Base-by-base conservation (phyloP, 352 stramenopile species). In the Phytophthora sp. region DNA sequence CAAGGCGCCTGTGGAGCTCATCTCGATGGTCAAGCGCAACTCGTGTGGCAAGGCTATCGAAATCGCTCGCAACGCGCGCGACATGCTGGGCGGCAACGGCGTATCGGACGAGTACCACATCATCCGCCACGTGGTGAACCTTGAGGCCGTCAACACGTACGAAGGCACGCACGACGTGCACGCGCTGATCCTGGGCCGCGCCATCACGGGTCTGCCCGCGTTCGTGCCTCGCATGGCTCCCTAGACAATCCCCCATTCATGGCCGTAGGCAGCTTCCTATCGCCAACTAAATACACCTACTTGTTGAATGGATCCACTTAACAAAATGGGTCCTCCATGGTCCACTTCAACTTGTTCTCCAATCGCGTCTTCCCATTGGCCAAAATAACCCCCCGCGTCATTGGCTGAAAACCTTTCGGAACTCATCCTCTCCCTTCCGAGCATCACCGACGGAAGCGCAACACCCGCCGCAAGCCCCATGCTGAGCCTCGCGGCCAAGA, bases 71-170 rank as follows among this genome's bases (percentile, higher is more conserved):
- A 80, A 77, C 30, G 83, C 86, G 45, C 83, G 97, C 50, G 97
- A 99, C 80, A 99, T 99, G 96, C 82, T 99, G 30, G 97, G 97
- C 35, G 97, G 96, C 51, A 99, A 99, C 76, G 97, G 97, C 23
- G 95, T 99, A 54, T 98, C 92, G 52, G 97, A 99, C 74, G 97
- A 99, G 71, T 99, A 99, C 81, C 96, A 99, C 72, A 81, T 99
- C 53, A 99, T 99, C 63, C 92, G 97, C 41, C 97, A 99, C 70
- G 73, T 97, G 24, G 95, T 99, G 68, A 99, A 99, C 65, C 79
- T 99, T 35, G 97, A 99, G 76, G 96, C 97, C 18, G 97, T 99
- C 28, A 99, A 99, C 82, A 99, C 97, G 17, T 99, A 99, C 80
- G 97, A 99, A 79, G 97, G 97, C 44, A 99, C 97, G 21, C 97